Conservation (phyloP, 345 rosid species). For the Populus deltoides region DNA sequence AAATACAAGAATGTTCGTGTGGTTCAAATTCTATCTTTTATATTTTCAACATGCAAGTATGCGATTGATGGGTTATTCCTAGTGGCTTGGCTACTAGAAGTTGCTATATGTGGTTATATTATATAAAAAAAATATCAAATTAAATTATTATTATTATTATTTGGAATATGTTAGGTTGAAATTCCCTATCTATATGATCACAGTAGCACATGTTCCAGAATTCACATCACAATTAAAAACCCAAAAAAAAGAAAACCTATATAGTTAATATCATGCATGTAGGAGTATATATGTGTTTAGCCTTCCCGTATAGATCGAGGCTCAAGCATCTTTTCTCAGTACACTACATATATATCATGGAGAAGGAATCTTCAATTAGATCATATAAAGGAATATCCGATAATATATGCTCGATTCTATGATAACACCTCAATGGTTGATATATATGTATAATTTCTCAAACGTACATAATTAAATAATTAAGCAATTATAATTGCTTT, state of each 20-base stretch:
- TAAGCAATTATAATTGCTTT: too few relatives aligned
- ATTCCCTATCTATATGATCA: not conserved
- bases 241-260: not conserved
- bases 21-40: too few relatives aligned
- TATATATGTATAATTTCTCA: too few relatives aligned
- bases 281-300: not conserved
- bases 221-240: not conserved
- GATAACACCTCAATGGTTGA: not conserved
- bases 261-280: not conserved
- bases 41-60: too few relatives aligned
- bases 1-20: too few relatives aligned
- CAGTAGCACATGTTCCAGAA: not conserved
- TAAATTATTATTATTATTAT: not conserved
- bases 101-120: too few relatives aligned
- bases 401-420: not conserved
- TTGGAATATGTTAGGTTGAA: not conserved
- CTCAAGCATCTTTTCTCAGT: too few relatives aligned
- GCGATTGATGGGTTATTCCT: too few relatives aligned
- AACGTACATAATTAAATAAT: too few relatives aligned
- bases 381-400: not conserved
- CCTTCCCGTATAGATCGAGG: not conserved
- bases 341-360: not conserved
- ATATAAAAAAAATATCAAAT: too few relatives aligned
- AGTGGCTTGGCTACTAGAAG: too few relatives aligned
- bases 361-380: not conserved